Base-by-base conservation (phyloP, 140 eudicot genomes). In the Anethum foeniculum region DNA sequence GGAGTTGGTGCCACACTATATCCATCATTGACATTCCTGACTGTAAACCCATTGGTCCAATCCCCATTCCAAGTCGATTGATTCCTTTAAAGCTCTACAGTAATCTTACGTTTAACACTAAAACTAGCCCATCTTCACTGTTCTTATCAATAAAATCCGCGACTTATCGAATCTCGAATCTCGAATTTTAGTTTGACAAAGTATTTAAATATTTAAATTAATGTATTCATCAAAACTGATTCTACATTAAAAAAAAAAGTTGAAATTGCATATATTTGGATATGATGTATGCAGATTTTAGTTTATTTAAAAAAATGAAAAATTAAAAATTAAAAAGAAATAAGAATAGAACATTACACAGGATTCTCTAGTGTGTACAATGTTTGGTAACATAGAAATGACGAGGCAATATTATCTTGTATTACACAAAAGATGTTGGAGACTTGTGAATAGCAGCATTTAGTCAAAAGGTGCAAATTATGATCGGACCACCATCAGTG, bases 1-100 rank as follows among this genome's bases (percentile, higher is more conserved):
- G 69, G 69, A 62, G 36, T 62, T 62, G 69, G 69, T 62, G 69
- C 69, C 69, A 3, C 69, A 9, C 69, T 25, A 62, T 58, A 58
- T 62, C 69, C 69, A 62, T 62, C 69, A 62, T 62, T 62, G 6
- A 62, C 69, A 62, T 62, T 62, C 69, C 69, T 62, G 36, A 62
- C 69, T 62, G 69, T 62, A 25, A 2, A 25, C 1, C 36, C 69
- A 62, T 62, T 62, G 34, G 7, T 62, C 69, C 69, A 25, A 62
- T 62, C 69, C 69, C 3, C 36, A 62, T 62, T 60, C 69, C 43
- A 3, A 56, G 18, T 62, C 10, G 12, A 19, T 52, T 41, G 0
- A 25, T 7, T 25, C 34, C 69, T 62, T n/a, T 60, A 16, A 62
- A 62, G 69, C 16, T 62, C 69, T 3, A 27, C 69, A 25, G 36